Percentiles rank a stretch among this genome's conserved stretches.
These are phyloP conservation scores for Miscanthus lutarioriparius DNA, from an alignment of 176 grass and related monocot genomes.

Conservation along the genomic window DNA sequence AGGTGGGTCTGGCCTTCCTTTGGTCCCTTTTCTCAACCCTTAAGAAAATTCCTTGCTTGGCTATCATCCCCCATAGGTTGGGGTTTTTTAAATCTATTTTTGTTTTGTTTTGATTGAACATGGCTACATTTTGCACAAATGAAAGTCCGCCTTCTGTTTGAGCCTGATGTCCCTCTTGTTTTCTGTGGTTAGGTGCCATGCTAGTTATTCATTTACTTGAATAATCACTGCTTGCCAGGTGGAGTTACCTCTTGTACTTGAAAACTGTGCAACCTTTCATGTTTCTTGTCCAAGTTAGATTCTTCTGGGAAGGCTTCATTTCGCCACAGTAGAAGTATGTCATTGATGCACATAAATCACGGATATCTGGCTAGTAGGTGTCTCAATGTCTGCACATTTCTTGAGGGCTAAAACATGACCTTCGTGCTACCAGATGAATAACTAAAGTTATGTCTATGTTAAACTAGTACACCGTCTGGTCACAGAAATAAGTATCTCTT, in stretches of 20 bases:
- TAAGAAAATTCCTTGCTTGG: background rate
- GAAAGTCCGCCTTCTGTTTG: slow-evolving; percentile 15
- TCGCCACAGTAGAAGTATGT: background rate
- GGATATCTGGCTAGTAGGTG: background rate
- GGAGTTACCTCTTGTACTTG: slow-evolving; percentile 4
- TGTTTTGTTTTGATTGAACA: background rate
- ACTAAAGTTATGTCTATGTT: background rate
- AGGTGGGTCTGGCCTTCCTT: background rate
- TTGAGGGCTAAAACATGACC: background rate
- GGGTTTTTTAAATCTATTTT: background rate
- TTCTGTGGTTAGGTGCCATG: background rate
- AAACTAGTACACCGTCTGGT: background rate
- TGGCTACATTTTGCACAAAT: background rate
- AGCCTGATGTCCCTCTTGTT: background rate
- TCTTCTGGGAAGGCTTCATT: background rate
- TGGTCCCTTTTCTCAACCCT: background rate
- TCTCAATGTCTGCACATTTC: background rate
- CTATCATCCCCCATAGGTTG: background rate
- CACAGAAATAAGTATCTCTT: background rate
- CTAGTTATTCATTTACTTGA: background rate
- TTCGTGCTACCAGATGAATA: background rate
- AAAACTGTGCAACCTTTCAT: slow-evolving; percentile 1
- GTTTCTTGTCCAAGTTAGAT: background rate
- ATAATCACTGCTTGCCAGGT: background rate
- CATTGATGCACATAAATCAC: background rate